Evolutionary conservation across 768 basidiomycete species (phyloP), one percentile per base, ranked within the genome.

Genomic region (Myochromella boudieri): DNA sequence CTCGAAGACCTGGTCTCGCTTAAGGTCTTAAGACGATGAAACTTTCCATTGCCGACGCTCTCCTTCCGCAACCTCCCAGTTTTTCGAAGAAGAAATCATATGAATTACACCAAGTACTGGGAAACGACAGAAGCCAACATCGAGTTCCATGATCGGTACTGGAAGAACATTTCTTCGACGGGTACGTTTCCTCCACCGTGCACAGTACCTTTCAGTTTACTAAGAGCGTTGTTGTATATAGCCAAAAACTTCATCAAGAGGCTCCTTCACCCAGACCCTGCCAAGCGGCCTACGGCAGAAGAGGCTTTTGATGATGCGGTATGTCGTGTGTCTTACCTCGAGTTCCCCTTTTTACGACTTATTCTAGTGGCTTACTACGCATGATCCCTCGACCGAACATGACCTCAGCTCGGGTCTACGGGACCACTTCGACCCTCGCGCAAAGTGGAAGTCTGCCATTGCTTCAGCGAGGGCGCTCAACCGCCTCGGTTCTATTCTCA

Each of bases 131-230:
- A 78, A 28, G 94, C 86, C 0, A 84, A 82, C 56, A 77, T 97
- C 37, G 86, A 88, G 54, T 98, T 99, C 63, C 95, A 97, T 54
- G 90, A 94, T 22, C 77, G 84, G 26, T 99, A 94, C 52, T 99
- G 97, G 97, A 80, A 82, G 66, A 97, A 95, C 49, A 80, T 95
- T 29, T 91, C 89, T 2, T 60, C 71, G 2, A 78, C 85, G 68
- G 91, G 91, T 88, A 33, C 26, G 69, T 60, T 18, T n/a, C 20
- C 18, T 24, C 26, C 28, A 50, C 20, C 2, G 27, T 5, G 14
- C 32, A n/a, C 11, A 8, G 34, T 9, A 28, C 11, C 38, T 22
- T 42, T 8, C 24, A 39, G 25, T 8, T 14, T 14, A 44, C 38
- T 22, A 11, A 27, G 4, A 14, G 3, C 15, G n/a, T n/a, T n/a